Base-by-base conservation (phyloP, 148 eudicot species). In the Nepenthes gracilis region DNA sequence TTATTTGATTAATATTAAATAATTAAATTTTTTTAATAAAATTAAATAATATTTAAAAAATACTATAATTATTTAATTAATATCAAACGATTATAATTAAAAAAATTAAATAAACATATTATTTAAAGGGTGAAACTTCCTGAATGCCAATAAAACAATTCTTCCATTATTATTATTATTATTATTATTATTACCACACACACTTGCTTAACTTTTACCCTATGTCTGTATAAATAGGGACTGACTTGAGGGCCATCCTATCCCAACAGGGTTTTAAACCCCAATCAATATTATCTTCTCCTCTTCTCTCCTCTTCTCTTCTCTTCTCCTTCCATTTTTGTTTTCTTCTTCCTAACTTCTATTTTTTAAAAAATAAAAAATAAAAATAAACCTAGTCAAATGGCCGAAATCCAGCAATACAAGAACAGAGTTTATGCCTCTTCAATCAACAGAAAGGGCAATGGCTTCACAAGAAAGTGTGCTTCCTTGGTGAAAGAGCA, bases 401-500 rank as follows among this genome's bases (percentile, higher is more conserved):
- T 85, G 89, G 84, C 80, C 55, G 73, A 78, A 67, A 45, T 73
- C 38, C 71, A 68, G 64, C 73, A 73, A 62, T 66, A 38, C 63
- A 78, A 63, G 60, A 69, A 47, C 67, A 58, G 68, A 15, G 40
- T 62, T 3, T 64, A 61, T 23, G 50, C 61, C 12, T 2, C 81
- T 33, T 74, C 81, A 12, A 12, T 52, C 35, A 78, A 77, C 73
- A 73, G 75, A 63, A 79, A 73, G 57, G 66, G 77, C n/a, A 67
- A 60, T 51, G 75, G 84, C 34, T 72, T 90, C 78, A 71, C 97
- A 59, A 81, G 75, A 58, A 87, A 83, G 64, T 85, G 92, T 63
- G 81, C 92, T 55, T 75, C 89, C 32, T 68, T 90, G 54, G 84
- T 90, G 32, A 90, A 85, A 63, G 84, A 87, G 72, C 95, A 90